Base-by-base conservation (phyloP, 2,329 filamentous ascomycete genomes). In the Xylaria sp. region DNA sequence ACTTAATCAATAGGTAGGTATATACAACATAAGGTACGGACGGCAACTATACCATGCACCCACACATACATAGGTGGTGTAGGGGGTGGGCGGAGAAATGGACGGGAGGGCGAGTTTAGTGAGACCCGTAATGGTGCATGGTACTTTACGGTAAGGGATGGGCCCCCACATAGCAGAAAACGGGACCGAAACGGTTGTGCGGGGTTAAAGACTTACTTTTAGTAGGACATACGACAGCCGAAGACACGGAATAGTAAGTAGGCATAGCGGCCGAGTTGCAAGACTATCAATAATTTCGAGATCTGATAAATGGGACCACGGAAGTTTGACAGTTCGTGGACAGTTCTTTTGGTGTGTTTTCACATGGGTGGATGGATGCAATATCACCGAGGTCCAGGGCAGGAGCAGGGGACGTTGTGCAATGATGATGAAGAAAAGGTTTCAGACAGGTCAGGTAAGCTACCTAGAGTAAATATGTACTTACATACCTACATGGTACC, bases 121-220 rank as follows among this genome's bases (percentile, higher is more conserved):
- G 31, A 5, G 33, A 36, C 31, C 51, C 31, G n/a, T n/a, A 33
- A 33, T 20, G 15, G 20, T 11, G 54, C 23, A 48, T 23, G 49
- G 59, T 17, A 51, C 33, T 31, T 51, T 61, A 66, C 57, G 40
- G 44, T 42, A 66, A 59, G 28, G 54, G 46, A 42, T 60, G 54
- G 20, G 28, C 56, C 64, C 61, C 64, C 61, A 65, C 63, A 56
- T 48, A 26, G 46, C 46, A 46, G 62, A 49, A 68, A 54, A 60
- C 58, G 65, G 62, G 65, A 68, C 38, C 33, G 28, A 65, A 65
- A 67, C 59, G 59, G 59, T 51, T 61, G 54, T 59, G 64, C 51
- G 56, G 62, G 53, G 61, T 49, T 49, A 28, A 70, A 23, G 23
- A 23, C 23, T 23, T 23, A 23, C 1, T 23, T 23, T 23, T 23